Evolutionary conservation across 768 basidiomycete species (phyloP), one percentile per base, ranked within the genome.

Genomic region (Cantharellus cinnabarinus): DNA sequence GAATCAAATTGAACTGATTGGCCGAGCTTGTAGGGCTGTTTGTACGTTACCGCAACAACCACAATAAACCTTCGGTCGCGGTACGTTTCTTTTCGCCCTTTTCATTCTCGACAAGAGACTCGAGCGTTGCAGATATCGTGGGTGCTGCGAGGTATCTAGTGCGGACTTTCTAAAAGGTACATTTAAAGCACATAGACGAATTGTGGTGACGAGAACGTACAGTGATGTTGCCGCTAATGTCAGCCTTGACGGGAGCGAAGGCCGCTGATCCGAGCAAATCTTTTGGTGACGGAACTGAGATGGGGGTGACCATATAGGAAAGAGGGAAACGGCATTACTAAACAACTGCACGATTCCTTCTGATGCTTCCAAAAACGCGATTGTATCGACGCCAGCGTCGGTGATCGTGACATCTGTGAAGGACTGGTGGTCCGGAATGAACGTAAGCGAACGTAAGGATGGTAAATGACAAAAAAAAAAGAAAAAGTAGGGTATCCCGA

Each of bases 61-160:
- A 99, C 71, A 97, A 72, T 58, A 97, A 77, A 14, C 89, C 91
- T 67, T 93, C 84, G 0, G 93, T 95, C 2, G 94, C 89, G 0
- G 79, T 77, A 14, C 79, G 77, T 70, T 90, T 90, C 77, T 91
- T 89, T 71, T 89, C 85, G 34, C 63, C 63, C 70, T 86, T 82
- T 71, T 98, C 95, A 66, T 84, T 83, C 66, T 76, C 75, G 3
- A 90, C 81, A 37, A 99, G 79, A 54, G 75, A 71, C 71, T 99
- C 88, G 37, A 99, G 78, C 1, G 95, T 97, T 38, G 71, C 69
- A 3, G 85, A 89, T 62, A 78, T 64, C 1, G 70, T 69, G 2
- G 86, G 81, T 3, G 76, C 71, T 0, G 84, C 79, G 35, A 82
- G 74, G 68, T 86, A 88, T 50, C 89, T 81, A 14, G 81, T 75